phyloP scores from a whole-genome alignment of 2,329 filamentous ascomycete species.

The Dryadomyces quercivorus region DNA sequence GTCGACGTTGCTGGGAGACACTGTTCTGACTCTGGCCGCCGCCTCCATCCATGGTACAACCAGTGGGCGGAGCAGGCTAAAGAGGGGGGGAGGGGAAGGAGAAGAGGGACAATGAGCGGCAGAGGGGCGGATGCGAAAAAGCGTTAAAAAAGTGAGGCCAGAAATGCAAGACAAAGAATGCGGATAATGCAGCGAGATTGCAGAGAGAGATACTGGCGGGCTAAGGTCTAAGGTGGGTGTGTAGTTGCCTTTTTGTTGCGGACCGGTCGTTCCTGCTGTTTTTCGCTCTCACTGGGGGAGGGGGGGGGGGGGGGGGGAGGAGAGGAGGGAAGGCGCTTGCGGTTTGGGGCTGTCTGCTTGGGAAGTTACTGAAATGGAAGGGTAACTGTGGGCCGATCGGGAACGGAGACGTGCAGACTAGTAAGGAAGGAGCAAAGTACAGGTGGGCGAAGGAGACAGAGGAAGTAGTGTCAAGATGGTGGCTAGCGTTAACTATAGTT shows the following conservation, averaged over 20 bases:
- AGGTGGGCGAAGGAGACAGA: constrained; percentile 3
- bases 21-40: constrained; percentile 23
- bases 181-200: neutral
- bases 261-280: neutral
- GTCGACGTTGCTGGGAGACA: constrained; percentile 35
- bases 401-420: constrained; percentile 8
- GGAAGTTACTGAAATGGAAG: constrained; percentile 5
- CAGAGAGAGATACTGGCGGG: neutral
- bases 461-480: constrained; percentile 3
- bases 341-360: neutral
- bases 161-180: neutral
- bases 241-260: neutral
- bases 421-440: constrained; percentile 3
- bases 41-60: constrained; percentile 31
- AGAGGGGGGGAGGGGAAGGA: neutral
- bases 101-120: neutral
- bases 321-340: neutral
- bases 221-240: neutral
- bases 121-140: too few species aligned
- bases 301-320: too few species aligned
- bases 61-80: constrained; percentile 5
- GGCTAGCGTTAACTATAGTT: neutral
- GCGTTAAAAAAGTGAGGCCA: neutral
- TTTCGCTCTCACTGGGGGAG: neutral
- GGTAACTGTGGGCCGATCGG: constrained; percentile 14